Evolutionary conservation across 257 asterid species (phyloP).

Genomic region (Nicotiana tabacum): DNA sequence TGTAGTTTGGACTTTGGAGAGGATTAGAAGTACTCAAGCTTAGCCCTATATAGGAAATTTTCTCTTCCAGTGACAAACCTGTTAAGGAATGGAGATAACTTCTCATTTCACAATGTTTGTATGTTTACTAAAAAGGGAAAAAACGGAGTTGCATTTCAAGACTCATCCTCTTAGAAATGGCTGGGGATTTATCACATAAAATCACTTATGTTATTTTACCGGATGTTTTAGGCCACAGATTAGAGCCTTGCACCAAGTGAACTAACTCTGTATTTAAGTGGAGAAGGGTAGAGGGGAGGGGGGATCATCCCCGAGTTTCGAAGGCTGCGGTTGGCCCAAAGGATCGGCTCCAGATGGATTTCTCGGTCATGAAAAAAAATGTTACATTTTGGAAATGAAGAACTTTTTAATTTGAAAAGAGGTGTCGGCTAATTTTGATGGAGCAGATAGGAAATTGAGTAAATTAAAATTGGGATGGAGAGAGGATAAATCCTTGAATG

Average conservation of each 20-base stretch:
- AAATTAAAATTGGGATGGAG: neutral
- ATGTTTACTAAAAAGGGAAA: neutral
- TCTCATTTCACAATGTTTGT: neutral
- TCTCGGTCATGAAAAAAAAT: too few relatives aligned
- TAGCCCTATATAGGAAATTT: neutral
- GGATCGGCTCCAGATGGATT: too few relatives aligned
- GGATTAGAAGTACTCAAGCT: neutral
- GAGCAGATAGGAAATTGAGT: neutral
- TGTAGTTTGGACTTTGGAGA: neutral
- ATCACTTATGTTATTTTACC: neutral
- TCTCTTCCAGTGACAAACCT: neutral
- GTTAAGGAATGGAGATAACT: neutral
- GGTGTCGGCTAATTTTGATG: neutral
- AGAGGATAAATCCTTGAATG: neutral
- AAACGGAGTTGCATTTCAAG: neutral
- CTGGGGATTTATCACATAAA: neutral
- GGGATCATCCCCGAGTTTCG: too few relatives aligned
- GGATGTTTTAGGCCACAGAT: too few relatives aligned
- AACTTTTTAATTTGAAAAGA: neutral
- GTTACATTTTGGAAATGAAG: neutral
- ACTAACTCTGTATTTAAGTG: too few relatives aligned
- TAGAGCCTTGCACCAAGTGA: too few relatives aligned
- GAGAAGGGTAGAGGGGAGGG: too few relatives aligned
- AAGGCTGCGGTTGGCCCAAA: too few relatives aligned
- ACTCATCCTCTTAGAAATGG: neutral